A percentile compares a stretch with the other conserved stretches of the same genome.
phyloP scores from a whole-genome alignment of 305 asterid species.

The Fraxinus nigra region DNA sequence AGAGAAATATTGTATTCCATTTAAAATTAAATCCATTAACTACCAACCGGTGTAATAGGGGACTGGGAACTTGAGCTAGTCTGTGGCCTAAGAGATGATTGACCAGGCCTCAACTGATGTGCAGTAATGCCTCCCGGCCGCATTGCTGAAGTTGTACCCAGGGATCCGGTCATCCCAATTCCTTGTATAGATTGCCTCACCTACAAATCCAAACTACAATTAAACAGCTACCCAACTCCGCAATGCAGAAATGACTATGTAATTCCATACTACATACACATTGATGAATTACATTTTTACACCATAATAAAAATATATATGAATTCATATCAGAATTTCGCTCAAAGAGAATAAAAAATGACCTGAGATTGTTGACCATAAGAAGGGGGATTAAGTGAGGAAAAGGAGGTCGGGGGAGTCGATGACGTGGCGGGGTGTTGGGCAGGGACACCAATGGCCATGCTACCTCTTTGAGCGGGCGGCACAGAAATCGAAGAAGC shows the following conservation, averaged over 20 bases:
- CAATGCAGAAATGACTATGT: conserved; percentile 12
- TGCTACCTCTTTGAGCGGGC: conserved; percentile 53
- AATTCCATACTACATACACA: neutral
- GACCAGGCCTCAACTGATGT: conserved; percentile 64
- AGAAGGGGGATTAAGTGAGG: conserved; percentile 58
- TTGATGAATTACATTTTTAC: neutral
- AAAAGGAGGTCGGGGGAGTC: conserved; percentile 51
- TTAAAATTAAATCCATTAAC: neutral
- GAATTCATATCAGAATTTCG: neutral
- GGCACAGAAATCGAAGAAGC: conserved; percentile 43
- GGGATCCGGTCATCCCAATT: conserved; percentile 61
- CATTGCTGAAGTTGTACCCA: conserved; percentile 59
- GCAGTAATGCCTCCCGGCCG: conserved; percentile 53
- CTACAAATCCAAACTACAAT: conserved; percentile 31
- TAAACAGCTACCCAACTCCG: conserved; percentile 11
- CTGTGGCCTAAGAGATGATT: conserved; percentile 62
- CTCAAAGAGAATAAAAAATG: neutral
- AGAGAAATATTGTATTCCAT: neutral
- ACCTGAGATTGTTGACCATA: conserved; percentile 77
- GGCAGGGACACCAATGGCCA: conserved; percentile 86
- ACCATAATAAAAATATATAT: neutral
- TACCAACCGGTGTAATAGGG: conserved; percentile 61
- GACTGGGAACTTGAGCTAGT: conserved; percentile 50
- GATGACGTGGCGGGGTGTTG: conserved; percentile 52
- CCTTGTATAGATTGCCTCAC: conserved; percentile 62